phyloP scores from a whole-genome alignment of 1,284 basidiomycete species.

The Hymenochaete sp. region DNA sequence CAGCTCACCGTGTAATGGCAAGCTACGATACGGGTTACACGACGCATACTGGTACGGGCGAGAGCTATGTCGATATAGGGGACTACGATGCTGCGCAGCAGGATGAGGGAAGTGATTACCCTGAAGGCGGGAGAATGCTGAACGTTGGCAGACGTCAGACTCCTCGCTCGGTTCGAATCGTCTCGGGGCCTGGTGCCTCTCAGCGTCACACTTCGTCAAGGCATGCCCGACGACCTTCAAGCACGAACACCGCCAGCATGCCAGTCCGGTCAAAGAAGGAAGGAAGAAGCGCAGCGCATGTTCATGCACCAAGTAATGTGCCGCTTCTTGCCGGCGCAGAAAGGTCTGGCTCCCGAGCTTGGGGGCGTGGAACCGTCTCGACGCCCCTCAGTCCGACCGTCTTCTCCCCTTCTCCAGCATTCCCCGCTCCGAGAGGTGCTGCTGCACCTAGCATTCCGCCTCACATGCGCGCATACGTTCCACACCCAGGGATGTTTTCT shows the following conservation, averaged over 20 bases:
- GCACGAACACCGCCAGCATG: too few species aligned
- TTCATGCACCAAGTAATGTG: too few species aligned
- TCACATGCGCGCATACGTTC: slow-evolving; percentile 24
- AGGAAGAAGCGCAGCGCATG: slow-evolving; percentile 9
- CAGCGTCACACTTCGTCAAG: slow-evolving; percentile 6
- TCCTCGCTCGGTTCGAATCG: slow-evolving; percentile 68
- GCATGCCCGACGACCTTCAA: slow-evolving; percentile 3
- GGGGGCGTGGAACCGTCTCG: slow-evolving; percentile 14
- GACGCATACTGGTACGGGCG: slow-evolving; percentile 23
- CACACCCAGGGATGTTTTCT: slow-evolving; percentile 7
- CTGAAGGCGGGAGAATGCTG: slow-evolving; percentile 6
- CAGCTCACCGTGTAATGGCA: slow-evolving; percentile 11
- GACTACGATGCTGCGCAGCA: slow-evolving; percentile 2
- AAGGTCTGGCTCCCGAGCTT: slow-evolving; percentile 12
- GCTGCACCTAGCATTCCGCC: slow-evolving; percentile 27
- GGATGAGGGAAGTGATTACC: background rate
- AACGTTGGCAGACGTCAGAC: slow-evolving; percentile 56
- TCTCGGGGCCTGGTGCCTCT: slow-evolving; percentile 33
- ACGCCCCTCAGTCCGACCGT: slow-evolving; percentile 15
- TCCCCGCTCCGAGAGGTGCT: background rate
- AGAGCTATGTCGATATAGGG: slow-evolving; percentile 31
- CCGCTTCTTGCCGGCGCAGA: too few species aligned
- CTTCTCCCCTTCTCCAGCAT: slow-evolving; percentile 7
- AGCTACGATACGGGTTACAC: slow-evolving; percentile 17
- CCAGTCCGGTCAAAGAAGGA: slow-evolving; percentile 11